phyloP scores from a whole-genome alignment of 2,329 filamentous ascomycete genomes.

The Ophiosphaerella herpotricha region DNA sequence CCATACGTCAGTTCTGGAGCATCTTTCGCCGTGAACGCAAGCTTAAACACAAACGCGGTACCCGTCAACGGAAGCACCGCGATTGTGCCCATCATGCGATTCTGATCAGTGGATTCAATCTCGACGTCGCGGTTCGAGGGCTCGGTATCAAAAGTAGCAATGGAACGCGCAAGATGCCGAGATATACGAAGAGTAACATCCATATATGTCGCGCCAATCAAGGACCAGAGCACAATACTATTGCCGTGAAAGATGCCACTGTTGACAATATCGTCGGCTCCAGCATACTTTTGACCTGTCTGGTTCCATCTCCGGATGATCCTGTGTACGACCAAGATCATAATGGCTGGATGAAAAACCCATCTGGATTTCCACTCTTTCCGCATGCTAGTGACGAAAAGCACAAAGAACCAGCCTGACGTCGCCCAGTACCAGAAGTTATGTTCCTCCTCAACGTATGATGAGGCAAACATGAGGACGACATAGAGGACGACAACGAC shows the following conservation, averaged over 20 bases:
- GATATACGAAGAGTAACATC: conserved; percentile 58
- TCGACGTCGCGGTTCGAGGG: conserved; percentile 17
- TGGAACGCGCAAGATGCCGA: conserved; percentile 34
- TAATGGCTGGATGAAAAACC: conserved; percentile 42
- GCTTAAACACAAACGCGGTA: conserved; percentile 79
- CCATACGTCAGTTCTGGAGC: conserved; percentile 72
- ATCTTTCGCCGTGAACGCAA: conserved; percentile 85
- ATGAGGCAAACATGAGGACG: conserved; percentile 95
- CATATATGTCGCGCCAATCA: conserved; percentile 72
- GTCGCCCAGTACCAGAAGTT: conserved; percentile 97
- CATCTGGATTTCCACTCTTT: conserved; percentile 32
- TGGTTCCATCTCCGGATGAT: conserved; percentile 87
- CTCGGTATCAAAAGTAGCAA: conserved; percentile 26
- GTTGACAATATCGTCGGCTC: conserved; percentile 84
- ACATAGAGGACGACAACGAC: conserved; percentile 62
- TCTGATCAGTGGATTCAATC: conserved; percentile 28
- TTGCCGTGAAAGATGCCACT: conserved; percentile 58
- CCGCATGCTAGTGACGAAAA: conserved; percentile 49
- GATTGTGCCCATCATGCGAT: conserved; percentile 37
- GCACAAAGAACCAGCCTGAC: conserved; percentile 66
- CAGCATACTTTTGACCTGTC: conserved; percentile 93
- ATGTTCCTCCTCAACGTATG: conserved; percentile 97
- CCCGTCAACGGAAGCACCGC: conserved; percentile 50
- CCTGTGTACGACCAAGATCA: conserved; percentile 66
- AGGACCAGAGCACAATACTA: conserved; percentile 68